Conservation (phyloP, 164 flowering plant genomes). For the Hamamelis virginiana region DNA sequence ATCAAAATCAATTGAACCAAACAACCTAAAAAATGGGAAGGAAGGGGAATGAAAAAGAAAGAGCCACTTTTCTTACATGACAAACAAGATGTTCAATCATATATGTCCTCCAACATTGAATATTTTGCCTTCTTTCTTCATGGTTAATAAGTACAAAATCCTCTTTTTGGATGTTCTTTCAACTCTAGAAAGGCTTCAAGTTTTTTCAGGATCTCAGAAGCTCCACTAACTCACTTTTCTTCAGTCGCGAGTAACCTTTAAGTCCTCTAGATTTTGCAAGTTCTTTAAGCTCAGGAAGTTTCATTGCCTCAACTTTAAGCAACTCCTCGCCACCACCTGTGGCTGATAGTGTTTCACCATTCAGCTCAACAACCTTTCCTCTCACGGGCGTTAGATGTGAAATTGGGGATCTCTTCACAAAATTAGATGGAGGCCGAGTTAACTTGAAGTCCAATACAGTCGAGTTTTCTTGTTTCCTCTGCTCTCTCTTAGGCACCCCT, state of each 20-base stretch:
- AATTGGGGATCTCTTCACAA: conserved; percentile 61
- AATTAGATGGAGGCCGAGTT: conserved; percentile 51
- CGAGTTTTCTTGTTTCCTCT: conserved; percentile 6
- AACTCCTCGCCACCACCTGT: conserved; percentile 8
- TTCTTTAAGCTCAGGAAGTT: conserved; percentile 55
- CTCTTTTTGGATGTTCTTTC: no score
- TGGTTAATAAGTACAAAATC: no score
- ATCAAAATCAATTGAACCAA: not conserved
- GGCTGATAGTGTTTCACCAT: conserved; percentile 7
- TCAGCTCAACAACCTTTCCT: conserved; percentile 17
- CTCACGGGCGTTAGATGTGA: conserved; percentile 26
- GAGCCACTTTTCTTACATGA: no score
- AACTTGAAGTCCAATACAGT: conserved; percentile 22
- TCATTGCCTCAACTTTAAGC: conserved; percentile 39
- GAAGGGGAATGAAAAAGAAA: no score
- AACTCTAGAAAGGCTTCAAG: no score
- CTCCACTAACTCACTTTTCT: conserved; percentile 56
- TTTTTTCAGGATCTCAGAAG: conserved; percentile 30
- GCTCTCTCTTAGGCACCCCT: conserved; percentile 22
- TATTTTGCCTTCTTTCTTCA: no score
- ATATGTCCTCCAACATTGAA: no score
- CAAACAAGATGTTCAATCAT: no score
- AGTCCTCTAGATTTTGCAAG: conserved; percentile 62
- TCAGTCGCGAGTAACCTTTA: conserved; percentile 65
- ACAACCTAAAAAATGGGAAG: not conserved